Evolutionary conservation across 768 basidiomycete species (phyloP).

Genomic region (Rubroboletus satanas): DNA sequence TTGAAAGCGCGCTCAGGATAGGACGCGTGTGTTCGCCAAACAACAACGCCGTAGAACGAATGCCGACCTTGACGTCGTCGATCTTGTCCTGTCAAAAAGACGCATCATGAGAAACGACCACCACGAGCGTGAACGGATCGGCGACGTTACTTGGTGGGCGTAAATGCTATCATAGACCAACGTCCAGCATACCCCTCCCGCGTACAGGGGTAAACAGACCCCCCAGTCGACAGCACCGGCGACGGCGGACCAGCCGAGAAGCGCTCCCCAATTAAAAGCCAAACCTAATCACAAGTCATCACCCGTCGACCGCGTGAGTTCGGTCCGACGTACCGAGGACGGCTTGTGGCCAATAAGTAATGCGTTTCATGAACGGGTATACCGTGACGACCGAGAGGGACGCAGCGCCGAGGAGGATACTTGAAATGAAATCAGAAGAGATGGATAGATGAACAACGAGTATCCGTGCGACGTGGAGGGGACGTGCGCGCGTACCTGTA

Average conservation of each 20-base stretch:
- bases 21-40: slow-evolving; percentile 76
- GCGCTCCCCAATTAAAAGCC: slow-evolving; percentile 95
- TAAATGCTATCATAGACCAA: slow-evolving; percentile 97
- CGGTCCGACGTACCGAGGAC: slow-evolving; percentile 67
- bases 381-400: slow-evolving; percentile 82
- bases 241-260: slow-evolving; percentile 96
- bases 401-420: slow-evolving; percentile 88
- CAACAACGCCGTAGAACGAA: slow-evolving; percentile 91
- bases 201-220: slow-evolving; percentile 83
- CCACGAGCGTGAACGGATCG: too few relatives aligned
- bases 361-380: slow-evolving; percentile 96
- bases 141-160: slow-evolving; percentile 76
- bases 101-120: not conserved
- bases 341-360: slow-evolving; percentile 96
- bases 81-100: slow-evolving; percentile 68
- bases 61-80: slow-evolving; percentile 84
- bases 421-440: slow-evolving; percentile 28
- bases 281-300: slow-evolving; percentile 50
- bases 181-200: slow-evolving; percentile 89
- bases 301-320: not conserved
- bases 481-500: slow-evolving; percentile 60
- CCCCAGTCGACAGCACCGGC: slow-evolving; percentile 76
- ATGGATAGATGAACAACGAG: too few relatives aligned
- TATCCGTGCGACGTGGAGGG: too few relatives aligned
- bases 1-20: slow-evolving; percentile 71